Evolutionary conservation across 139 green algal genomes (phyloP).

Genomic region (Asterochloris erici): DNA sequence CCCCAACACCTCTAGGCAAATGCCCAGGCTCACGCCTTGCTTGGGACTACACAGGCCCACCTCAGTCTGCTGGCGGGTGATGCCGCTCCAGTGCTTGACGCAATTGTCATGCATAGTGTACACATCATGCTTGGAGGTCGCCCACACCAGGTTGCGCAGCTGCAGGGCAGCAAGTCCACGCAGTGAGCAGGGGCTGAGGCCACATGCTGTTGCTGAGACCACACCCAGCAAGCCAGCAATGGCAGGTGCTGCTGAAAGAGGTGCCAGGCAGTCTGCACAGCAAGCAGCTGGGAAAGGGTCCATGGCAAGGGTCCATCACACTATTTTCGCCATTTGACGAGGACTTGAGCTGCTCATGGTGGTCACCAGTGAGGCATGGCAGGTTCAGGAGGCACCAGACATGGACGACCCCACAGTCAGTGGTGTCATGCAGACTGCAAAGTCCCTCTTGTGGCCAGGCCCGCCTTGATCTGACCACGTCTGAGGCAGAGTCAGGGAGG

Average conservation of each 20-base stretch:
- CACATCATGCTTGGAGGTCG: constrained; percentile 74
- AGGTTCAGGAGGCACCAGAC: background rate
- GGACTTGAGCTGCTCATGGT: background rate
- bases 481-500: background rate
- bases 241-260: background rate
- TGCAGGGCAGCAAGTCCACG: background rate
- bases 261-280: background rate
- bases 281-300: background rate
- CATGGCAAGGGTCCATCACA: background rate
- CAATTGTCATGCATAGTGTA: constrained; percentile 73
- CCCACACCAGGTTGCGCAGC: constrained; percentile 89
- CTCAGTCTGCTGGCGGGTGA: constrained; percentile 18
- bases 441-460: background rate
- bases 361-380: background rate
- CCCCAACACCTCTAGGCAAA: background rate
- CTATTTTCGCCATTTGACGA: background rate
- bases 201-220: background rate
- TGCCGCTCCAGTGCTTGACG: constrained; percentile 71
- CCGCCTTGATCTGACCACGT: background rate
- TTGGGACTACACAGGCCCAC: constrained; percentile 4
- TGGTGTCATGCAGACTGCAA: background rate
- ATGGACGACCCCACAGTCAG: background rate
- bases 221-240: background rate
- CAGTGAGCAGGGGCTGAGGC: background rate
- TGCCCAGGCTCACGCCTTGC: background rate